Evolutionary conservation across 176 grass and related monocot species (phyloP).

Genomic region (Avena sativa): DNA sequence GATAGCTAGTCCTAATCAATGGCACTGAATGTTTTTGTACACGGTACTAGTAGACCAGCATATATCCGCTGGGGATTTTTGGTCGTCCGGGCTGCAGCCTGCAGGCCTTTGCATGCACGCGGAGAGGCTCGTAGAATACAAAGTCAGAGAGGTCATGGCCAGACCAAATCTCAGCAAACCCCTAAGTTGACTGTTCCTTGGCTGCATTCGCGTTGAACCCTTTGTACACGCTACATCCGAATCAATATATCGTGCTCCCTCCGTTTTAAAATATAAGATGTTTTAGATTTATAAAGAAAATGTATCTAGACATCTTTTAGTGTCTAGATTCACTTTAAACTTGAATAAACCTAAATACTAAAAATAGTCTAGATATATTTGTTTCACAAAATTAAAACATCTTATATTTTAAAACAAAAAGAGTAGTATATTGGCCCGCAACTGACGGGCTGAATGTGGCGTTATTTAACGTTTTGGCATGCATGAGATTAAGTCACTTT

Average conservation of each 20-base stretch:
- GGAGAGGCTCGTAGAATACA: not conserved
- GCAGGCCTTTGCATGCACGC: not conserved
- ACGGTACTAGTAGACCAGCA: not conserved
- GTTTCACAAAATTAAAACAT: too few relatives aligned
- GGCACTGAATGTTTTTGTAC: not conserved
- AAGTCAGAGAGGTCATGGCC: too few relatives aligned
- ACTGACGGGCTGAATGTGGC: conserved; percentile 23
- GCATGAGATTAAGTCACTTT: not conserved
- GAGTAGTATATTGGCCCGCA: not conserved
- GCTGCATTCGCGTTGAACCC: conserved; percentile 14
- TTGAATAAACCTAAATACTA: too few relatives aligned
- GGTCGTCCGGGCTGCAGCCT: not conserved
- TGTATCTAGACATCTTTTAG: too few relatives aligned
- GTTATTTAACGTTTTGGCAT: not conserved
- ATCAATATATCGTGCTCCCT: not conserved
- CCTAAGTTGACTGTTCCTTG: not conserved
- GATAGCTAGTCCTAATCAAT: conserved; percentile 33
- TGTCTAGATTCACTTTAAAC: too few relatives aligned
- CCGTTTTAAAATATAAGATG: too few relatives aligned
- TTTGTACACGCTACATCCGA: not conserved
- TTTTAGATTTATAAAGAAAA: too few relatives aligned
- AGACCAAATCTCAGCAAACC: not conserved
- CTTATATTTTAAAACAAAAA: too few relatives aligned
- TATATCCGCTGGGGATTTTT: not conserved
- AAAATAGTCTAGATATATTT: too few relatives aligned